Conservation (phyloP, 768 basidiomycete genomes). For the Podaxis sp. region DNA sequence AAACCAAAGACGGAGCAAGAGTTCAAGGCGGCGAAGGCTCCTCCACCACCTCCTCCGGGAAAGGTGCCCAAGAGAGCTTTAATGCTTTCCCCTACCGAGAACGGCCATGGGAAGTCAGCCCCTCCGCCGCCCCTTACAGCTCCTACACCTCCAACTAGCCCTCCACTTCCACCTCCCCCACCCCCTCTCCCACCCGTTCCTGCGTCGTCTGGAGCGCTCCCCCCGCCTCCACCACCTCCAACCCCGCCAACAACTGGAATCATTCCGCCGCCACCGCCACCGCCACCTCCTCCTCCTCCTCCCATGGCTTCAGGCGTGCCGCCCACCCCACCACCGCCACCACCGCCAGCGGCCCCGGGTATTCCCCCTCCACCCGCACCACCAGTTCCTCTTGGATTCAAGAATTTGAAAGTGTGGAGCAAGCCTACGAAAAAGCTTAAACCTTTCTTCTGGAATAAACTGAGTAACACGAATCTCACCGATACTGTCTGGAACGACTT, state of each 20-base stretch:
- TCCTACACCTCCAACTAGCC: not conserved
- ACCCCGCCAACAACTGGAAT: constrained; percentile 19
- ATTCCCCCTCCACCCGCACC: constrained; percentile 24
- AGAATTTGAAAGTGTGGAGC: constrained; percentile 24
- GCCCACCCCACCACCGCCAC: constrained; percentile 25
- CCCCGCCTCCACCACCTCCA: constrained; percentile 22
- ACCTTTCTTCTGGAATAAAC: constrained; percentile 91
- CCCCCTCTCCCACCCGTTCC: constrained; percentile 17
- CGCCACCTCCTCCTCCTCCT: constrained; percentile 27
- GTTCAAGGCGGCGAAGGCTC: constrained; percentile 63
- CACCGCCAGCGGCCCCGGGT: constrained; percentile 26
- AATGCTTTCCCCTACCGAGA: not conserved
- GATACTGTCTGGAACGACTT: constrained; percentile 71
- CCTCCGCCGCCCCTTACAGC: constrained; percentile 14
- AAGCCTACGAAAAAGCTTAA: constrained; percentile 60
- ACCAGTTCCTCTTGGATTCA: constrained; percentile 34
- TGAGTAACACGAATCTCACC: constrained; percentile 36
- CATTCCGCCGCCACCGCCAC: constrained; percentile 14
- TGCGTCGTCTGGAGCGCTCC: constrained; percentile 20
- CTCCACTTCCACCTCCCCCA: not conserved
- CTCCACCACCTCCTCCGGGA: constrained; percentile 54
- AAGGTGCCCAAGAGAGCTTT: not conserved
- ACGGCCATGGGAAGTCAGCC: not conserved
- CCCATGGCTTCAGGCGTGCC: constrained; percentile 30
- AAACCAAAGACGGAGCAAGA: constrained; percentile 64